Evolutionary conservation across 176 grass and related monocot genomes (phyloP), one percentile per base, ranked within the genome.

Genomic region (Saccharum officinarum): DNA sequence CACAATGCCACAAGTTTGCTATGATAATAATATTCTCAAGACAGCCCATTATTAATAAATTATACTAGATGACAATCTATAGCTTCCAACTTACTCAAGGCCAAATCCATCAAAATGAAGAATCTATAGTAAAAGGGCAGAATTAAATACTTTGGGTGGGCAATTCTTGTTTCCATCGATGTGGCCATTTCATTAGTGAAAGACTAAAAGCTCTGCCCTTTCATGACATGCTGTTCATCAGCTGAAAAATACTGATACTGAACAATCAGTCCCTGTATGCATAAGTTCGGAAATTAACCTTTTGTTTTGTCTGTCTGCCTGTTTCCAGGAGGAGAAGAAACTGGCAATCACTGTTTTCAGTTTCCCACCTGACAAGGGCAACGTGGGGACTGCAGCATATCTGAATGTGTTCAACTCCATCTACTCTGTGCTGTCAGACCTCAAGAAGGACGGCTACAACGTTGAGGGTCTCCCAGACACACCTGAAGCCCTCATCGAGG

Each of bases 291-390:
- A 37, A 78, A 16, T 79, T 79, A 83, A 26, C 20, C 40, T 62
- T 55, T 64, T 79, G 34, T 3, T 64, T 60, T 60, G 3, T 60
- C 72, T 60, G 3, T 60, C 72, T 85, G 17, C 59, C 62, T 87
- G 10, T 25, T 82, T 82, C 68, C 72, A 95, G 97, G 87, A 85
- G 79, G 86, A 84, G 60, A 99, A 96, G 84, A 94, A 83, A 70
- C 45, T 99, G 64, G 97, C 93, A 8, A 96, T 99, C 73, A 99
- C 97, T 11, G 97, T 99, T 10, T 99, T 99, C 90, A 99, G 97
- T 82, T 99, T 99, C 90, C 97, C 97, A 40, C 97, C 97, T 38
- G 97, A 99, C 92, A 99, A 96, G 81, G 97, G 97, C 80, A 99
- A 99, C 30, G 92, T 99, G 1, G 97, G 97, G 17, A 96, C 88